Conservation (phyloP, 1,284 basidiomycete genomes). For the Tremellales sp. region DNA sequence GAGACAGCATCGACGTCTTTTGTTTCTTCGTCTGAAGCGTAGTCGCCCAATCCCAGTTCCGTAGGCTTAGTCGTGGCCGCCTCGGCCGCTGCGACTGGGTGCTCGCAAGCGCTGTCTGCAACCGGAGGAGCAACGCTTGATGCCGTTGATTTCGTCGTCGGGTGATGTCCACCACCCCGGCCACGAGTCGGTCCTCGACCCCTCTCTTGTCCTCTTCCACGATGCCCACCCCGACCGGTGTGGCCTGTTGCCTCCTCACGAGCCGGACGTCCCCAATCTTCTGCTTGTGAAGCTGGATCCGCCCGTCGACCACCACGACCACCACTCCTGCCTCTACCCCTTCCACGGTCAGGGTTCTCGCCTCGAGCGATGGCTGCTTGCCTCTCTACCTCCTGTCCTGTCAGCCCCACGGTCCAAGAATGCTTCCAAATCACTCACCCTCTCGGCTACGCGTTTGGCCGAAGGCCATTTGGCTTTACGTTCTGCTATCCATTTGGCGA, state of each 20-base stretch:
- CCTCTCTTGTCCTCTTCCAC: constrained; percentile 29
- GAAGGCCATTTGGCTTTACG: constrained; percentile 80
- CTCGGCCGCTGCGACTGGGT: background rate
- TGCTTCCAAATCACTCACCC: constrained; percentile 44
- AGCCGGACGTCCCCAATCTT: constrained; percentile 38
- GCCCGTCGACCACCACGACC: constrained; percentile 4
- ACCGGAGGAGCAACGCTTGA: too few species aligned
- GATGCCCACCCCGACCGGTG: constrained; percentile 1
- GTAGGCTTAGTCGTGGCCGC: background rate
- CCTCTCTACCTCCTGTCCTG: constrained; percentile 56
- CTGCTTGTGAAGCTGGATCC: constrained; percentile 35
- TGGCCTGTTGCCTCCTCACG: background rate
- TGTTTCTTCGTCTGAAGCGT: constrained; percentile 1
- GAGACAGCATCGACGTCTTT: constrained; percentile 2
- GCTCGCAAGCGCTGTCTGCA: background rate
- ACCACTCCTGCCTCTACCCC: constrained; percentile 29
- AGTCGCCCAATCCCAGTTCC: constrained; percentile 6
- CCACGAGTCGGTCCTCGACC: constrained; percentile 5
- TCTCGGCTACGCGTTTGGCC: constrained; percentile 63
- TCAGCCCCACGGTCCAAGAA: background rate
- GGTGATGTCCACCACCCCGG: constrained; percentile 3
- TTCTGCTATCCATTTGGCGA: constrained; percentile 80
- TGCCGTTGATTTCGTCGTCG: too few species aligned
- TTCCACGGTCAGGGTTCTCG: constrained; percentile 55
- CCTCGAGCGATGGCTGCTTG: constrained; percentile 74